phyloP scores from a whole-genome alignment of 1,284 basidiomycete species.

The Melampsora americana region DNA sequence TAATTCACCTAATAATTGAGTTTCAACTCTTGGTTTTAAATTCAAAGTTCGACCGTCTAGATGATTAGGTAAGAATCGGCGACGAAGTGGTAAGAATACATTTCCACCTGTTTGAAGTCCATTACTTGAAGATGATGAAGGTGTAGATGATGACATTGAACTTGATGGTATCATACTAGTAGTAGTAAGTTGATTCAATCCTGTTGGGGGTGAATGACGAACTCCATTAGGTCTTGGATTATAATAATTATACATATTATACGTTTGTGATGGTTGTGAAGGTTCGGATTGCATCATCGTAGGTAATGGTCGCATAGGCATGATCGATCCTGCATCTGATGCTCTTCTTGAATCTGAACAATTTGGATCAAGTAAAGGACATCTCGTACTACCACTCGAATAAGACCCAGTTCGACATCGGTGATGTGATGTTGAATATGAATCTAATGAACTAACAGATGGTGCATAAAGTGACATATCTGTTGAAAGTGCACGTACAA shows the following conservation, averaged over 20 bases:
- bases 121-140: constrained; percentile 21
- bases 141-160: background rate
- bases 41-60: background rate
- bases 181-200: no score
- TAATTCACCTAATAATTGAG: constrained; percentile 28
- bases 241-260: no score
- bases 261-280: no score
- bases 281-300: background rate
- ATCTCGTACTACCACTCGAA: constrained; percentile 18
- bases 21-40: constrained; percentile 27
- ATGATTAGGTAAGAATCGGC: constrained; percentile 24
- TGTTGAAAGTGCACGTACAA: constrained; percentile 25
- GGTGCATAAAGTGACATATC: constrained; percentile 28
- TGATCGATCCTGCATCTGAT: constrained; percentile 22
- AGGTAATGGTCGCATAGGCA: constrained; percentile 32
- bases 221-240: no score
- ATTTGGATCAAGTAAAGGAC: constrained; percentile 32
- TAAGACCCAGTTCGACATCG: background rate
- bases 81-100: constrained; percentile 24
- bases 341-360: constrained; percentile 9
- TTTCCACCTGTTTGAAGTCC: constrained; percentile 14
- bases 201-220: background rate
- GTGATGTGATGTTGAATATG: constrained; percentile 27
- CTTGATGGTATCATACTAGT: no score
- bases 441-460: constrained; percentile 27